Conservation (phyloP, 345 rosid species). For the Aethionema arabicum region DNA sequence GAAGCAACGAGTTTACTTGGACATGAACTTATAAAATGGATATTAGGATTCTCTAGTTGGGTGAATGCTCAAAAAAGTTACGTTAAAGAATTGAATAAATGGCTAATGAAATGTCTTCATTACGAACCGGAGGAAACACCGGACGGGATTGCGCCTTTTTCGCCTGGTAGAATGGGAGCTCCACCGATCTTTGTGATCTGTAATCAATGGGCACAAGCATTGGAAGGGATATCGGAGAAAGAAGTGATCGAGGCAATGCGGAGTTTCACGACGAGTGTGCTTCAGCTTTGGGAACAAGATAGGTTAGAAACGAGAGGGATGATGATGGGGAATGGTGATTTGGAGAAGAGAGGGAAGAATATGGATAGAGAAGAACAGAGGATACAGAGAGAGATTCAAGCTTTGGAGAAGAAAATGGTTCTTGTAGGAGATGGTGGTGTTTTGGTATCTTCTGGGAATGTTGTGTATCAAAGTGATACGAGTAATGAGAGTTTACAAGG, state of each 20-base stretch:
- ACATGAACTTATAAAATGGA: slow-evolving; percentile 79
- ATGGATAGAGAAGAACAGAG: slow-evolving; percentile 81
- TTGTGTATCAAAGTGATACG: slow-evolving; percentile 74
- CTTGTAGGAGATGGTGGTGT: slow-evolving; percentile 35
- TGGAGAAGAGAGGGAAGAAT: slow-evolving; percentile 57
- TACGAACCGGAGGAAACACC: slow-evolving; percentile 91
- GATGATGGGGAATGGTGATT: slow-evolving; percentile 58
- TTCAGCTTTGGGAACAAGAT: slow-evolving; percentile 83
- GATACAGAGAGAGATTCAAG: slow-evolving; percentile 87
- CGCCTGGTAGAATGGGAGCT: slow-evolving; percentile 94
- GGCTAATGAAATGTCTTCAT: slow-evolving; percentile 80
- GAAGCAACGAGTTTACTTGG: slow-evolving; percentile 68
- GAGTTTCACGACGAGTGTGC: slow-evolving; percentile 55
- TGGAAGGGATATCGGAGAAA: slow-evolving; percentile 77
- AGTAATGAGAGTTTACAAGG: slow-evolving; percentile 65
- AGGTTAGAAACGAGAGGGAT: slow-evolving; percentile 48
- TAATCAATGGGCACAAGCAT: slow-evolving; percentile 89
- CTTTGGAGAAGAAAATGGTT: slow-evolving; percentile 75
- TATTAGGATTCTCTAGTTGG: slow-evolving; percentile 71
- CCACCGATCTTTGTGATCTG: slow-evolving; percentile 91
- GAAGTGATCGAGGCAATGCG: slow-evolving; percentile 82
- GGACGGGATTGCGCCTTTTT: slow-evolving; percentile 84
- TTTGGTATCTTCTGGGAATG: slow-evolving; percentile 39
- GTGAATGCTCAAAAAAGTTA: slow-evolving; percentile 73
- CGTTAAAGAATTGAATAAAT: slow-evolving; percentile 69